A percentile compares a stretch with the other conserved stretches of the same genome.
phyloP scores from a whole-genome alignment of 768 basidiomycete species.

The Russula abietina region DNA sequence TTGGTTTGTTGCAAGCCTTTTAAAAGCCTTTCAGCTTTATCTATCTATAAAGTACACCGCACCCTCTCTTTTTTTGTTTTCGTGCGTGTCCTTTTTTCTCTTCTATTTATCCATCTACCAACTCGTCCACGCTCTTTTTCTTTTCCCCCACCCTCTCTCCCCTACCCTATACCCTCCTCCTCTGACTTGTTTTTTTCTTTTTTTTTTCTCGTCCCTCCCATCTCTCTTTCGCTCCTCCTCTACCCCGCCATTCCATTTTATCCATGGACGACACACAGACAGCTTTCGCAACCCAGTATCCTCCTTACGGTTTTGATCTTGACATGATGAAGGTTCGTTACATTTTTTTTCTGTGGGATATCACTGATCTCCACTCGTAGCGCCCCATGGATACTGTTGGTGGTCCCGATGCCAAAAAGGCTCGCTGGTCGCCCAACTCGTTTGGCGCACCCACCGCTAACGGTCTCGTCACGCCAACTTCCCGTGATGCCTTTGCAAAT shows the following conservation, averaged over 20 bases:
- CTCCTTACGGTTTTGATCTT: conserved; percentile 70
- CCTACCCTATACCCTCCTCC: conserved; percentile 38
- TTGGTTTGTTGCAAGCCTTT: conserved; percentile 19
- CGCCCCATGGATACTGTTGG: conserved; percentile 80
- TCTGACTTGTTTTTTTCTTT: conserved; percentile 46
- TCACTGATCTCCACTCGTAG: conserved; percentile 34
- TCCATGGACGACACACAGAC: conserved; percentile 71
- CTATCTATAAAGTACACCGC: conserved; percentile 36
- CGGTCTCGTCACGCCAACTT: conserved; percentile 38
- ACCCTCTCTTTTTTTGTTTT: conserved; percentile 37
- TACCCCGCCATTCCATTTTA: conserved; percentile 21
- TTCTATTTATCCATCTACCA: conserved; percentile 24
- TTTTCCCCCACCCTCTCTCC: conserved; percentile 30
- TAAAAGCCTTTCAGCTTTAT: conserved; percentile 25
- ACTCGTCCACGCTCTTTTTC: conserved; percentile 29
- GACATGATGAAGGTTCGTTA: conserved; percentile 84
- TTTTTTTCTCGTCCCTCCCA: conserved; percentile 31
- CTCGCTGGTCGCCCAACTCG: conserved; percentile 78
- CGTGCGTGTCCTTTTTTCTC: conserved; percentile 38
- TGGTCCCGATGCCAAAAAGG: conserved; percentile 83
- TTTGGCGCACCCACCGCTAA: conserved; percentile 34
- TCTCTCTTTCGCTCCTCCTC: conserved; percentile 17
- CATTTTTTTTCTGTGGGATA: not conserved
- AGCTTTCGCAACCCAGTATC: conserved; percentile 63
- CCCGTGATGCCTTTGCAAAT: conserved; percentile 74